Conservation (phyloP, 2,329 filamentous ascomycete genomes). For the Diaporthe sp. region DNA sequence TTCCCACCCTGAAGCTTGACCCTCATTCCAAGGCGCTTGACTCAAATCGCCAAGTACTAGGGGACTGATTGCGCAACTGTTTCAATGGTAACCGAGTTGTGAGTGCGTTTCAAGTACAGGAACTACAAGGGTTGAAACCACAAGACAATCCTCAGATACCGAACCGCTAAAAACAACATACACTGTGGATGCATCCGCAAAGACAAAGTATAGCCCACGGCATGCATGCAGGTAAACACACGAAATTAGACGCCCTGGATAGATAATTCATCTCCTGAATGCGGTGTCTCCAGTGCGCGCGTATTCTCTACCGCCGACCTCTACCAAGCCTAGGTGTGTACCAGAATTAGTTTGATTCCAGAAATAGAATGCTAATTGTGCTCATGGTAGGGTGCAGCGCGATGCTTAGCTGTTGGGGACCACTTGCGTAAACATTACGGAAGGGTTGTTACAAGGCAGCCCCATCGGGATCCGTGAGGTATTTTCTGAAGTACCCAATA, state of each 20-base stretch:
- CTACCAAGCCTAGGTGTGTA: not conserved
- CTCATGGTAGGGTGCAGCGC: not conserved
- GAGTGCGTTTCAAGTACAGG: conserved; percentile 28
- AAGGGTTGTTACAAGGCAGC: conserved; percentile 5
- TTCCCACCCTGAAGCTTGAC: conserved; percentile 24
- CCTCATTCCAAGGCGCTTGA: conserved; percentile 29
- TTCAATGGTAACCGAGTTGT: conserved; percentile 28
- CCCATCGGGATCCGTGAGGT: not conserved
- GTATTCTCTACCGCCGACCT: not conserved
- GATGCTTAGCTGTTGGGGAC: not conserved
- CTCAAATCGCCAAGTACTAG: conserved; percentile 29
- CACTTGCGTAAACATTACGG: not conserved
- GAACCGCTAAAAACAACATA: conserved; percentile 19
- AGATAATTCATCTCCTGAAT: not conserved
- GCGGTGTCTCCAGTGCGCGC: not conserved
- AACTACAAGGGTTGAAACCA: conserved; percentile 30
- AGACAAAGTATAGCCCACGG: conserved; percentile 9
- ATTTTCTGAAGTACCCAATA: not conserved
- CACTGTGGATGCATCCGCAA: conserved; percentile 11
- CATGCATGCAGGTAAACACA: not conserved
- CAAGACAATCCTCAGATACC: not conserved
- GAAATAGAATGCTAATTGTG: conserved; percentile 11
- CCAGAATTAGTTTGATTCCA: not conserved
- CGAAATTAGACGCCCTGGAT: not conserved
- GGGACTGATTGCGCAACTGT: conserved; percentile 22